These are phyloP conservation scores for Globisporangium paddicum DNA, from an alignment of 352 stramenopile genomes.

Conservation along the genomic window DNA sequence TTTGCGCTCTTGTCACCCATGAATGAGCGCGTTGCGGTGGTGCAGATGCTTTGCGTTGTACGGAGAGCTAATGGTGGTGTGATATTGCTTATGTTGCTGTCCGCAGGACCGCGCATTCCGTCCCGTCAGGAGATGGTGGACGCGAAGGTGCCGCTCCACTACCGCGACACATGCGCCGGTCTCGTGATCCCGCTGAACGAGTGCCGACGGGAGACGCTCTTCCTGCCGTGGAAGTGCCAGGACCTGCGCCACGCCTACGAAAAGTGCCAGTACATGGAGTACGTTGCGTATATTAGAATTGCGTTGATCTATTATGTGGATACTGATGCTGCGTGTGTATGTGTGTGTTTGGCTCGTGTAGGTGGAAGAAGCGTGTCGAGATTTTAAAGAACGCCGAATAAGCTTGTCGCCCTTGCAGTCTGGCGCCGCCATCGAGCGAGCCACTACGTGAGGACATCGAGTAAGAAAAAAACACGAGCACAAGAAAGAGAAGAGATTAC, in stretches of 20 bases:
- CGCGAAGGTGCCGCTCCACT: slow-evolving; percentile 91
- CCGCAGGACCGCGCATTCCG: slow-evolving; percentile 59
- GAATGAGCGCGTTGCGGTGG: not conserved
- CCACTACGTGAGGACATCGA: not conserved
- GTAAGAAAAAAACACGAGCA: not conserved
- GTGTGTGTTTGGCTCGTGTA: slow-evolving; percentile 12
- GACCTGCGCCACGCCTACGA: slow-evolving; percentile 98
- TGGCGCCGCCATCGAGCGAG: not conserved
- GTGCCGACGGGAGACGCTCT: slow-evolving; percentile 92
- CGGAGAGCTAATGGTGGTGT: not conserved
- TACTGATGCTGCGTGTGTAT: not conserved
- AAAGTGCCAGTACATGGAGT: slow-evolving; percentile 97
- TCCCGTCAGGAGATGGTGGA: slow-evolving; percentile 92
- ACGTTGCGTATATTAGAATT: not conserved
- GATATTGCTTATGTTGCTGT: slow-evolving; percentile 1
- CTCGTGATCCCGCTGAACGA: slow-evolving; percentile 95
- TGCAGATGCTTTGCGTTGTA: not conserved
- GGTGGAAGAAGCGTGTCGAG: slow-evolving; percentile 81
- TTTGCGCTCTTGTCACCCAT: not conserved
- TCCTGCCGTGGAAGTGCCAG: slow-evolving; percentile 93
- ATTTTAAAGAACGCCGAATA: slow-evolving; percentile 77
- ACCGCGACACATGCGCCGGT: slow-evolving; percentile 94
- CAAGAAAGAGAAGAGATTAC: not conserved
- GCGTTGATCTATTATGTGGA: not conserved
- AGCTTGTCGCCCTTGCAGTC: not conserved